Conservation (phyloP, 768 basidiomycete genomes). For the Neoboletus magnificus region DNA sequence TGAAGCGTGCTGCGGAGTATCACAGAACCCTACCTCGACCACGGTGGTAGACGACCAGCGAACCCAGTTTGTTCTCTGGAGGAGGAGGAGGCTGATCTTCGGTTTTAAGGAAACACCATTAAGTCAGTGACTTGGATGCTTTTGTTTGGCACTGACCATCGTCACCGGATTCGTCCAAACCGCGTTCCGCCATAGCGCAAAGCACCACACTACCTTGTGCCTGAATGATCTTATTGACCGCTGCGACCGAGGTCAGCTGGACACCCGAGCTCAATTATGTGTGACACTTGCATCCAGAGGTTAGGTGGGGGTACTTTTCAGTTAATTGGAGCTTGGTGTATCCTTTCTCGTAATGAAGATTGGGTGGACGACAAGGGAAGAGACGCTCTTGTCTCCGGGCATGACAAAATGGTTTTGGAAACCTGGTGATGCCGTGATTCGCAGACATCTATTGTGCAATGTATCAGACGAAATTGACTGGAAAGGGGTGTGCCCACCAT, state of each 20-base stretch:
- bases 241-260: constrained; percentile 29
- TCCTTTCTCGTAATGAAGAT: constrained; percentile 20
- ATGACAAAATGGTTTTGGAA: constrained; percentile 22
- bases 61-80: constrained; percentile 47
- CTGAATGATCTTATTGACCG: constrained; percentile 53
- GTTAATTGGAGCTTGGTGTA: constrained; percentile 26
- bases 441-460: constrained; percentile 8
- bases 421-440: constrained; percentile 13
- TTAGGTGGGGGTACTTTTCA: constrained; percentile 40
- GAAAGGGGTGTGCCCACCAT: constrained; percentile 11
- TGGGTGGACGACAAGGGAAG: constrained; percentile 21
- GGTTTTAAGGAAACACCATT: background rate
- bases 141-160: constrained; percentile 16
- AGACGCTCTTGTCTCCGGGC: constrained; percentile 23
- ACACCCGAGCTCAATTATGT: background rate
- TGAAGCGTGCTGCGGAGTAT: background rate
- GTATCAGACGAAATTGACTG: background rate
- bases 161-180: constrained; percentile 35
- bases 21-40: constrained; percentile 22
- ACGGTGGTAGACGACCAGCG: constrained; percentile 41
- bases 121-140: constrained; percentile 15
- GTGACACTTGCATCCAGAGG: constrained; percentile 39
- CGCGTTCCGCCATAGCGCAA: constrained; percentile 46
- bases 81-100: constrained; percentile 31
- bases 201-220: constrained; percentile 39